Percentiles rank a stretch among this genome's conserved stretches.
Conservation (phyloP, 305 asterid species). For the Fraxinus angustifolia region DNA sequence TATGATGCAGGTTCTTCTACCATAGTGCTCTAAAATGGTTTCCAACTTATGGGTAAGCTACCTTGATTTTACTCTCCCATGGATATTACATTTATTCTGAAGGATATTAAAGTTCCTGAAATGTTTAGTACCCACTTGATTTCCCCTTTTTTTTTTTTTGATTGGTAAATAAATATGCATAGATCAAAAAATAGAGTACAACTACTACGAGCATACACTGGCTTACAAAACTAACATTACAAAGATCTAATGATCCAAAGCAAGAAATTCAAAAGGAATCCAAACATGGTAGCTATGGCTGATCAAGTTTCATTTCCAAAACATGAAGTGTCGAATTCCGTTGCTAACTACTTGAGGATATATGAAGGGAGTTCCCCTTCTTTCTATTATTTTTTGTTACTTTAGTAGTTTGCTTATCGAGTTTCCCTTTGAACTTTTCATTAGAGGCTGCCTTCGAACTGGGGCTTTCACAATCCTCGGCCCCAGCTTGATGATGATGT, state of each 20-base stretch:
- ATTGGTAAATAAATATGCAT: background rate
- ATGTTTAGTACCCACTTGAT: slow-evolving; percentile 5
- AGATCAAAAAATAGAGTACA: background rate
- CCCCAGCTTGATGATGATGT: background rate
- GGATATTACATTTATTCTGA: slow-evolving; percentile 2
- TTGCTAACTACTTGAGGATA: background rate
- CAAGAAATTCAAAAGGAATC: background rate
- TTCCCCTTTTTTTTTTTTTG: background rate
- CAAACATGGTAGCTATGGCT: background rate
- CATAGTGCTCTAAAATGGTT: slow-evolving; percentile 96
- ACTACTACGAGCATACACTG: background rate
- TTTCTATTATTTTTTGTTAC: background rate
- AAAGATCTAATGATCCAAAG: background rate
- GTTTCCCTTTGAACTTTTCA: background rate
- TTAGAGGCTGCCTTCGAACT: background rate
- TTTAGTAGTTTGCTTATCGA: background rate
- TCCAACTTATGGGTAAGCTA: slow-evolving; percentile 81
- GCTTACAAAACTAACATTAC: background rate
- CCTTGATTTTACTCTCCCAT: slow-evolving; percentile 6
- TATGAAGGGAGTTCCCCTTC: background rate
- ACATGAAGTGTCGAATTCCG: background rate
- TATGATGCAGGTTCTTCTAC: slow-evolving; percentile 84
- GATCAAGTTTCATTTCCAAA: background rate
- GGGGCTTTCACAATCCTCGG: background rate
- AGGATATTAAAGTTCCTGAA: background rate